Conservation (phyloP, 371 early-diverging fungal genomes). For the Fennellomyces sp. region DNA sequence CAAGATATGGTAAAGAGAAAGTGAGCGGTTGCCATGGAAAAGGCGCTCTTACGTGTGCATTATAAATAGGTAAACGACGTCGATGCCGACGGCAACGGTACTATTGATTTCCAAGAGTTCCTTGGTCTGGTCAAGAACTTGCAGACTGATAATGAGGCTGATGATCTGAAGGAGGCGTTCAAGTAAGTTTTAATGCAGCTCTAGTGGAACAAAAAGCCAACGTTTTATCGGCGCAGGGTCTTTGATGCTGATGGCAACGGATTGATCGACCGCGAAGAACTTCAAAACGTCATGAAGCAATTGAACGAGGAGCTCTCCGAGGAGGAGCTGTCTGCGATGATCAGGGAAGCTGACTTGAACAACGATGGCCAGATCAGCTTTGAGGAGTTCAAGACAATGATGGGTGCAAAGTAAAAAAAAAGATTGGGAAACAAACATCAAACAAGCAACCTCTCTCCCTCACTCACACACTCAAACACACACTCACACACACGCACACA, state of each 20-base stretch:
- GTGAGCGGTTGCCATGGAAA: background rate
- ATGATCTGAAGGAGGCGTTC: slow-evolving; percentile 48
- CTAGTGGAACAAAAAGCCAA: background rate
- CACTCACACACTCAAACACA: background rate
- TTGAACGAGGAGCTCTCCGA: slow-evolving; percentile 64
- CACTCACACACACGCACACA: background rate
- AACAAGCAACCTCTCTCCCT: background rate
- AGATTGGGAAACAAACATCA: background rate
- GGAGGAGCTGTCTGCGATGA: slow-evolving; percentile 72
- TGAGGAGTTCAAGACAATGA: slow-evolving; percentile 61
- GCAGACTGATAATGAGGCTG: slow-evolving; percentile 37
- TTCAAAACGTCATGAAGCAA: slow-evolving; percentile 50
- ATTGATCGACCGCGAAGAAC: slow-evolving; percentile 69
- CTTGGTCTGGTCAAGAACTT: slow-evolving; percentile 82
- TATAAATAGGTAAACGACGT: slow-evolving; percentile 85
- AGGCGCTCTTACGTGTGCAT: no score
- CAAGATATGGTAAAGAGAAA: slow-evolving; percentile 62
- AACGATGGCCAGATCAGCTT: slow-evolving; percentile 48
- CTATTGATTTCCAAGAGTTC: slow-evolving; percentile 92
- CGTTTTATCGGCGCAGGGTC: slow-evolving; percentile 35
- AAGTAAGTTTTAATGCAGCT: no score
- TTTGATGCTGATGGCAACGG: slow-evolving; percentile 82
- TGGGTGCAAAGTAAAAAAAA: slow-evolving; percentile 49
- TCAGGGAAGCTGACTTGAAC: slow-evolving; percentile 57
- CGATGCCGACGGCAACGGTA: slow-evolving; percentile 92